These are phyloP conservation scores for Pilasporangium apinafurcum DNA, from an alignment of 352 stramenopile genomes.

Conservation along the genomic window DNA sequence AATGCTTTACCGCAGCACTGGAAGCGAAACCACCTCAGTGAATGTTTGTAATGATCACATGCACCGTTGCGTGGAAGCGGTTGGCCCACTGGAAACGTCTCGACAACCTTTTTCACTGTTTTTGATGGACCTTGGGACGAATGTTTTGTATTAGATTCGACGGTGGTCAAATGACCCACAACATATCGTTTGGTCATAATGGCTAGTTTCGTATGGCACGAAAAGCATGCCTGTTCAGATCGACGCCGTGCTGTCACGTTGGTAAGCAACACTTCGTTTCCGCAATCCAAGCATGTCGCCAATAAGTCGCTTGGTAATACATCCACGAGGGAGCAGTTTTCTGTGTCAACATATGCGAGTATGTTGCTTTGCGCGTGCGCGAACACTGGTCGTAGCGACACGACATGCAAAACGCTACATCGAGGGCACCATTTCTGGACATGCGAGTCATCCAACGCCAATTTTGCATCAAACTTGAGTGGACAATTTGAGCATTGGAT, in stretches of 20 bases:
- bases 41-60: conserved; percentile 80
- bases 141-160: conserved; percentile 9
- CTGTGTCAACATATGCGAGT: conserved; percentile 60
- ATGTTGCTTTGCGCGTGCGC: conserved; percentile 58
- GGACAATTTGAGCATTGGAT: conserved; percentile 70
- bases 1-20: conserved; percentile 82
- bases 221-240: conserved; percentile 59
- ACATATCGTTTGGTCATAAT: conserved; percentile 58
- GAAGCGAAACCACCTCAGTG: conserved; percentile 78
- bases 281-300: conserved; percentile 64
- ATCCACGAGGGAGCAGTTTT: conserved; percentile 69
- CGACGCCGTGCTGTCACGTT: conserved; percentile 41
- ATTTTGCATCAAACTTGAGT: conserved; percentile 53
- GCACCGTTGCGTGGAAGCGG: conserved; percentile 60
- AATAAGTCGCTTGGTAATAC: conserved; percentile 65
- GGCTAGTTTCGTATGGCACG: conserved; percentile 74
- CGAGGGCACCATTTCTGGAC: conserved; percentile 78
- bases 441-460: conserved; percentile 31
- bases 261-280: conserved; percentile 55
- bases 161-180: conserved; percentile 10
- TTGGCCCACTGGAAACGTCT: conserved; percentile 61
- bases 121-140: conserved; percentile 13
- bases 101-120: conserved; percentile 21
- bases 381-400: conserved; percentile 62
- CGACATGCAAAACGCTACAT: conserved; percentile 66